Percentiles rank a stretch among this genome's conserved stretches.
Evolutionary conservation across 1,284 basidiomycete genomes (phyloP).

Genomic region (Sporisorium reilianum): DNA sequence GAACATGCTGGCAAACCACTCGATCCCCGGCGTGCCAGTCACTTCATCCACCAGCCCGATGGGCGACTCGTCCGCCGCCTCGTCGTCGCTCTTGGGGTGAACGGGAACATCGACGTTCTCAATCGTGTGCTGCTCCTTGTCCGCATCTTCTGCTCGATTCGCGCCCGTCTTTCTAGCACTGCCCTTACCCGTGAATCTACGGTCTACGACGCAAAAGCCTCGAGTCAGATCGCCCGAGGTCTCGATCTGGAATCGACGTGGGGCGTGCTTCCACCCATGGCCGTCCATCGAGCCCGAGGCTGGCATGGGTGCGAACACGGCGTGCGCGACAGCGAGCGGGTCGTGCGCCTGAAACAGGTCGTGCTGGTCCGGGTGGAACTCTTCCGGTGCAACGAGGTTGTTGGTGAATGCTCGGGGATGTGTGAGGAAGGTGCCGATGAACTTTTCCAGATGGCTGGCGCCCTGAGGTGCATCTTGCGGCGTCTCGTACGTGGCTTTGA

Average conservation of each 20-base stretch:
- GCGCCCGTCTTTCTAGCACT: constrained; percentile 47
- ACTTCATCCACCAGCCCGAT: constrained; percentile 51
- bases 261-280: constrained; percentile 39
- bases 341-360: constrained; percentile 66
- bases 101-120: constrained; percentile 31
- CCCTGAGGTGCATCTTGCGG: constrained; percentile 16
- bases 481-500: constrained; percentile 45
- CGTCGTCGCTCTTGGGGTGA: background rate
- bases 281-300: constrained; percentile 4
- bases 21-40: constrained; percentile 49
- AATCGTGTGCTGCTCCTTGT: constrained; percentile 20
- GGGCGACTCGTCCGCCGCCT: constrained; percentile 16
- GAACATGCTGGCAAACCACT: constrained; percentile 58
- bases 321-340: constrained; percentile 64
- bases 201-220: constrained; percentile 64
- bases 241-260: constrained; percentile 59
- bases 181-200: constrained; percentile 31
- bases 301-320: constrained; percentile 50
- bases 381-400: constrained; percentile 51
- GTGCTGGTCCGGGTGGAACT: constrained; percentile 56
- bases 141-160: constrained; percentile 41
- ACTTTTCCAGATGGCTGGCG: constrained; percentile 37
- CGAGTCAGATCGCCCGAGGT: constrained; percentile 59
- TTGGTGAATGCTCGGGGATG: constrained; percentile 64
- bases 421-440: constrained; percentile 58